These are phyloP conservation scores for Excoecaria agallocha DNA, from an alignment of 345 rosid species.

Conservation along the genomic window DNA sequence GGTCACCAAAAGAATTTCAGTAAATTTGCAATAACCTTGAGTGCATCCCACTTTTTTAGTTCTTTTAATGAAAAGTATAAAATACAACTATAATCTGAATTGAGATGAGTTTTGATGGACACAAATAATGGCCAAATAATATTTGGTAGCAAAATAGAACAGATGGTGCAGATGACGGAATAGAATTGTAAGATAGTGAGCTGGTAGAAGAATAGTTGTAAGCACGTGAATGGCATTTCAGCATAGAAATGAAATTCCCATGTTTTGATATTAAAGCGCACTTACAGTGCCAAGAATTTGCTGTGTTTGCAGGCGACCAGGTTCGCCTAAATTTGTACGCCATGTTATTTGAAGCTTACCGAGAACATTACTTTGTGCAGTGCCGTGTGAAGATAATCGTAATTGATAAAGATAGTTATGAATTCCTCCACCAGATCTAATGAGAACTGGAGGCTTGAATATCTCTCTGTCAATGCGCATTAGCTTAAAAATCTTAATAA, in stretches of 20 bases:
- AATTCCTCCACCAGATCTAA: constrained; percentile 89
- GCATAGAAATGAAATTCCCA: not conserved
- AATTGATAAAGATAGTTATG: constrained; percentile 80
- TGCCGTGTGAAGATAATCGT: constrained; percentile 42
- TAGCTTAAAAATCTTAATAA: not conserved
- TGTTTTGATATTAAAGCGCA: constrained; percentile 2
- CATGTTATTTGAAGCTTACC: constrained; percentile 97
- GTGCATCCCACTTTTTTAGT: constrained; percentile 1
- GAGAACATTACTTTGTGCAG: constrained; percentile 60
- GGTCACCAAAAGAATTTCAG: not conserved
- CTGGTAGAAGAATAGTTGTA: not conserved
- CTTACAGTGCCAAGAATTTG: constrained; percentile 94
- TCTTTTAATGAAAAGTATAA: not conserved
- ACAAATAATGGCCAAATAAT: not conserved
- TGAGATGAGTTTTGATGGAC: not conserved
- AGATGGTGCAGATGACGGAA: not conserved
- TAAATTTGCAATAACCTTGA: not conserved
- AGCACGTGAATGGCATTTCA: not conserved
- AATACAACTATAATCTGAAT: not conserved
- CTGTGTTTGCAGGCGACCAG: constrained; percentile 96
- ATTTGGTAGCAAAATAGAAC: not conserved
- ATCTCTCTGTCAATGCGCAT: constrained; percentile 43
- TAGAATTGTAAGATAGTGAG: not conserved
- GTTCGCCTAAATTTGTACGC: constrained; percentile 97
- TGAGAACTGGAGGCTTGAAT: constrained; percentile 67